Evolutionary conservation across 768 basidiomycete genomes (phyloP).

Genomic region (Crepidotus variabilis): DNA sequence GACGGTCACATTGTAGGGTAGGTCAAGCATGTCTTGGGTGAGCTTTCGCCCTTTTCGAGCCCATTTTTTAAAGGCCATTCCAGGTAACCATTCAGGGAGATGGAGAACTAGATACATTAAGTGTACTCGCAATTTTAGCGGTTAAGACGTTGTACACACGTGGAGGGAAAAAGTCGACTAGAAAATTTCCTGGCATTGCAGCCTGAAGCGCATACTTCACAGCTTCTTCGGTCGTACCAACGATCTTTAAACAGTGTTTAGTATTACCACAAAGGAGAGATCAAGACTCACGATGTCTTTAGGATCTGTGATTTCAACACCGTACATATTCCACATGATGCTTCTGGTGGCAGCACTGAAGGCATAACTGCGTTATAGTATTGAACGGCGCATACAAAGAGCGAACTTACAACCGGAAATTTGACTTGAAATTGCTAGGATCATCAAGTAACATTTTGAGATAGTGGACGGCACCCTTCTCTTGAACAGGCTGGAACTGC

Average conservation of each 20-base stretch:
- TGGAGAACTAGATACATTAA: constrained; percentile 16
- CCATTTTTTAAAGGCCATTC: constrained; percentile 37
- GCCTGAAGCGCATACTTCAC: constrained; percentile 18
- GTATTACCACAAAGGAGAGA: not conserved
- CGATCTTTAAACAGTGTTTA: constrained; percentile 12
- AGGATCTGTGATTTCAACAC: constrained; percentile 17
- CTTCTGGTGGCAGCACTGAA: constrained; percentile 20
- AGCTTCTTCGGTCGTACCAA: constrained; percentile 19
- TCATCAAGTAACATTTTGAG: constrained; percentile 16
- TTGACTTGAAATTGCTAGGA: constrained; percentile 21
- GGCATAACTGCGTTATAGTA: not conserved
- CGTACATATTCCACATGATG: constrained; percentile 21
- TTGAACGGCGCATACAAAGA: not conserved
- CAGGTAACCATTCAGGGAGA: constrained; percentile 39
- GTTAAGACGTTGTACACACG: constrained; percentile 5
- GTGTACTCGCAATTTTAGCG: not conserved
- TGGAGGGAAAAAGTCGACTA: constrained; percentile 24
- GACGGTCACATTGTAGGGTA: constrained; percentile 33
- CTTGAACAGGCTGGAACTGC: constrained; percentile 19
- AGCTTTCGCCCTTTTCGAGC: constrained; percentile 29
- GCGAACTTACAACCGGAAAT: constrained; percentile 22
- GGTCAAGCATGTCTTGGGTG: constrained; percentile 29
- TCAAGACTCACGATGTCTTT: constrained; percentile 17
- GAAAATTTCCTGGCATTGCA: constrained; percentile 23
- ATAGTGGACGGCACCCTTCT: constrained; percentile 17